Evolutionary conservation across 2,329 filamentous ascomycete genomes (phyloP).

Genomic region (Emergomyces orientalis): DNA sequence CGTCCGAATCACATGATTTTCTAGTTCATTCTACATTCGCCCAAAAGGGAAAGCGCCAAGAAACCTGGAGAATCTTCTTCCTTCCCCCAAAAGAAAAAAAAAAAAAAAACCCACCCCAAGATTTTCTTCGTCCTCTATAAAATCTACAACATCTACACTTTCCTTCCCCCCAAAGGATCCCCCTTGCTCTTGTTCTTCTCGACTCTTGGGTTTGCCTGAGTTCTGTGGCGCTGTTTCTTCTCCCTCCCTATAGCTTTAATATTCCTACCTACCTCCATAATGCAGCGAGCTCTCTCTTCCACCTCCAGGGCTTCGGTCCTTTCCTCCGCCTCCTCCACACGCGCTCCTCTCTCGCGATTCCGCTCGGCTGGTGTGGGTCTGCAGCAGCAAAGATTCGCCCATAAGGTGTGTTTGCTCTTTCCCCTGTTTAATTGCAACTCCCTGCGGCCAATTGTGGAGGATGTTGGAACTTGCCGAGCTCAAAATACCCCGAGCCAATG

Average conservation of each 20-base stretch:
- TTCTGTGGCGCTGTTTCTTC: conserved; percentile 25
- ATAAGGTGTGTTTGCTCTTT: conserved; percentile 64
- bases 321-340: conserved; percentile 60
- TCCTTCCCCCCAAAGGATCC: conserved; percentile 11
- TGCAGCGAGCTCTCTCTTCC: conserved; percentile 92
- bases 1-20: conserved; percentile 29
- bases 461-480: not conserved
- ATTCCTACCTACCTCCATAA: conserved; percentile 42
- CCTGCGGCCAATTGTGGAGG: not conserved
- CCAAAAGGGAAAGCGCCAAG: conserved; percentile 28
- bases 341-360: conserved; percentile 52
- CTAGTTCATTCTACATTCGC: conserved; percentile 29
- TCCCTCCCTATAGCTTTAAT: conserved; percentile 20
- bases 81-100: not conserved
- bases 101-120: conserved; percentile 11
- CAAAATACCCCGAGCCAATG: conserved; percentile 1
- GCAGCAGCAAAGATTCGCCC: conserved; percentile 90
- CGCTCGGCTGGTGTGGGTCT: conserved; percentile 58
- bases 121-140: conserved; percentile 21
- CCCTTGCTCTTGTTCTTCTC: conserved; percentile 23
- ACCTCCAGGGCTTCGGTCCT: conserved; percentile 71
- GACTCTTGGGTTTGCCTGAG: conserved; percentile 24
- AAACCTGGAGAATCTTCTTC: conserved; percentile 32
- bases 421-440: not conserved
- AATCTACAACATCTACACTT: conserved; percentile 21